Evolutionary conservation across 768 basidiomycete genomes (phyloP), one percentile per base, ranked within the genome.

Genomic region (Calocybe gangraenosa): DNA sequence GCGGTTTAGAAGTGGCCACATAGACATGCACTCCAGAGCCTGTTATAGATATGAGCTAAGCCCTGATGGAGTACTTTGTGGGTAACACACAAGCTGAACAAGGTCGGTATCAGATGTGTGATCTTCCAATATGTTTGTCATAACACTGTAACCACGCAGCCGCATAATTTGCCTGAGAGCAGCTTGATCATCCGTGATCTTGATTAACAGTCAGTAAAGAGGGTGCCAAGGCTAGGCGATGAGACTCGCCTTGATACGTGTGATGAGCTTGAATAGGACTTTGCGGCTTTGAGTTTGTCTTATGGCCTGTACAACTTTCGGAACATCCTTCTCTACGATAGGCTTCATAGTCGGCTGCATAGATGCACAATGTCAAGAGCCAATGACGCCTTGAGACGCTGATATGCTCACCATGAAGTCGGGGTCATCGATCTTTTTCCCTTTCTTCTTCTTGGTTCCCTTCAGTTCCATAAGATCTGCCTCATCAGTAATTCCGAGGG

Each of bases 401-500:
- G 8, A 42, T 8, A 18, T 7, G 7, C 72, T 55, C 57, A 93
- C 93, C 69, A 82, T 77, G 61, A 87, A 96, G 66, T 97, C 94
- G 11, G 70, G 69, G 63, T 96, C 92, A 58, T 94, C 95, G 20
- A 96, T 78, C 63, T 95, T 92, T 75, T 84, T 89, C 39, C 90
- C 76, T 62, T 84, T 95, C 76, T 84, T 95, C 75, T 81, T 93
- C 76, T 83, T 94, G 62, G 84, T 94, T 44, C 94, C 94, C 65
- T 95, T 95, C 47, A 94, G 76, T 18, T 82, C 88, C 31, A 84
- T 71, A 36, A 77, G 63, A 57, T 93, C 92, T 13, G 87, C 85
- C 56, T 95, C 94, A 35, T 96, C 95, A 7, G 85, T 76, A 49
- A 98, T 96, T 60, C 95, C 95, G 43, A 98, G 80, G 19, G 95